Percentiles rank a stretch among this genome's conserved stretches.
phyloP scores from a whole-genome alignment of 495 filamentous ascomycete species.

The Xylaria nigripes region DNA sequence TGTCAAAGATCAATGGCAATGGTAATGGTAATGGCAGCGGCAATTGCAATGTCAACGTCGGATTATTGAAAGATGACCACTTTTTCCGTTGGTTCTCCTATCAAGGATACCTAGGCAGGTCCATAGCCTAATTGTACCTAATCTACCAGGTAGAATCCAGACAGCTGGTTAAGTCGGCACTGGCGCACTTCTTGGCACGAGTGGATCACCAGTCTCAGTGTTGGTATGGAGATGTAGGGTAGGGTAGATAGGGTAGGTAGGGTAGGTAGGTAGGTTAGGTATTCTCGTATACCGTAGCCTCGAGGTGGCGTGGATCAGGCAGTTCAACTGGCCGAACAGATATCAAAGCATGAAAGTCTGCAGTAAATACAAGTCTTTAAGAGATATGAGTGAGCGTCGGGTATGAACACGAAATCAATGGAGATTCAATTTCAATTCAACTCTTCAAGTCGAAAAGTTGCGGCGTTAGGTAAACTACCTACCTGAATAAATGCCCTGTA shows the following conservation, averaged over 20 bases:
- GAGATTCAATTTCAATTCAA: not conserved
- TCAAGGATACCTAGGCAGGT: not conserved
- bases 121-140: not conserved
- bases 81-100: constrained; percentile 9
- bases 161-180: constrained; percentile 8
- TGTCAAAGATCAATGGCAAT: not conserved
- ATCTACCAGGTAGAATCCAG: constrained; percentile 3
- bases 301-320: no score
- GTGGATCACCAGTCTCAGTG: not conserved
- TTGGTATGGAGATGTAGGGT: not conserved
- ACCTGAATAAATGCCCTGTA: no score
- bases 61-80: constrained; percentile 3
- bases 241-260: no score
- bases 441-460: no score
- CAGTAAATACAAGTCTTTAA: not conserved
- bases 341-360: not conserved
- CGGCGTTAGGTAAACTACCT: no score
- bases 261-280: no score
- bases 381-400: not conserved
- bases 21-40: not conserved
- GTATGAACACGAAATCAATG: not conserved
- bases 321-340: not conserved
- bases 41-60: not conserved
- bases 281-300: no score
- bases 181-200: constrained; percentile 5